Percentiles rank a stretch among this genome's conserved stretches.
Evolutionary conservation across 73 alveolate species (phyloP).

Genomic region (Paramecium bursaria): DNA sequence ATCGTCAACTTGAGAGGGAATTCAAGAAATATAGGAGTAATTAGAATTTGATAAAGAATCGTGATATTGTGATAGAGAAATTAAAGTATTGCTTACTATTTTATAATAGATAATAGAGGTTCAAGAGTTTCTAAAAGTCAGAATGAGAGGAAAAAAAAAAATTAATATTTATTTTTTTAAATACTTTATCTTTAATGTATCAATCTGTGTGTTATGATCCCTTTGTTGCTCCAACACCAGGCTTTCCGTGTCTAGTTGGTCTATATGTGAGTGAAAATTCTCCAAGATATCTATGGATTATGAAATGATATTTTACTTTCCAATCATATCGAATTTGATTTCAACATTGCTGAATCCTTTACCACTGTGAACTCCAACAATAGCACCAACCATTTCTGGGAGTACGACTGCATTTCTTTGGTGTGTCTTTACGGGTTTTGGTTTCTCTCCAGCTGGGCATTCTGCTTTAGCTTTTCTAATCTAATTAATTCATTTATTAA

Average conservation of each 20-base stretch:
- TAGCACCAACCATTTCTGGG: constrained; percentile 95
- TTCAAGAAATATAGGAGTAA: too few species aligned
- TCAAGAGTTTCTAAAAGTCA: too few species aligned
- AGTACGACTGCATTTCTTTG: constrained; percentile 92
- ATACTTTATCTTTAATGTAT: too few species aligned
- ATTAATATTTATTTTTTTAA: too few species aligned
- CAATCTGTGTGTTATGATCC: constrained; percentile 67
- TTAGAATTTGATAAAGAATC: too few species aligned
- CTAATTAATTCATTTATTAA: not conserved
- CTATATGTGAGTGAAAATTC: constrained; percentile 81
- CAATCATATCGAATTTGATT: constrained; percentile 97
- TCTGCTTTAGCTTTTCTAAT: constrained; percentile 76
- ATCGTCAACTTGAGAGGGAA: too few species aligned
- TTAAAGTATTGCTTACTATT: too few species aligned
- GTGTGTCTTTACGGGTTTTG: constrained; percentile 96
- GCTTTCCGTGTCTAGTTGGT: constrained; percentile 82
- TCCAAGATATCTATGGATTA: constrained; percentile 72
- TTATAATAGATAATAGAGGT: too few species aligned
- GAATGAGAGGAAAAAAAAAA: too few species aligned
- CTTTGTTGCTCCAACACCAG: constrained; percentile 85
- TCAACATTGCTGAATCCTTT: constrained; percentile 90
- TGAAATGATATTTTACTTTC: constrained; percentile 67
- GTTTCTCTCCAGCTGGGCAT: constrained; percentile 93
- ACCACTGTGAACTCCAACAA: constrained; percentile 94
- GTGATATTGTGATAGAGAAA: too few species aligned